These are phyloP conservation scores for Chaetomiaceae sp. DNA, from an alignment of 2,329 filamentous ascomycete genomes.

Conservation along the genomic window DNA sequence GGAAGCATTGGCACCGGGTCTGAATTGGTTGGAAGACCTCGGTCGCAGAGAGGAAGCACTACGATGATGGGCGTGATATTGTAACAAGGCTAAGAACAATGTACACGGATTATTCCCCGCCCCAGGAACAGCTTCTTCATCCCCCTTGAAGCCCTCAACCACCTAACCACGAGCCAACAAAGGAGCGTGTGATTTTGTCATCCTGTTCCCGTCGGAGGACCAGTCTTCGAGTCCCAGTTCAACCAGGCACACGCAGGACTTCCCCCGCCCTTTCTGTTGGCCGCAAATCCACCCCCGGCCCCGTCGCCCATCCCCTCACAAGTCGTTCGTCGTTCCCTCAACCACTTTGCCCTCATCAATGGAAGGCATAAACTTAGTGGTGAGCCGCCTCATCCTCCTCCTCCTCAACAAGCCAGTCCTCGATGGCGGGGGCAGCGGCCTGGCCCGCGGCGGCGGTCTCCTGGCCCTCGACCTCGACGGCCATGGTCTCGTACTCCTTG, in stretches of 20 bases:
- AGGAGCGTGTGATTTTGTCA: conserved; percentile 1
- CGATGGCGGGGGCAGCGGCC: conserved; percentile 49
- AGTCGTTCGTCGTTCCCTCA: background rate
- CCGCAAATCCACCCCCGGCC: background rate
- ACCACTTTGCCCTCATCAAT: background rate
- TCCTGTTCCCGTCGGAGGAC: too few relatives aligned
- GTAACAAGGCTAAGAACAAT: conserved; percentile 28
- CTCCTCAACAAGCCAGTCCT: conserved; percentile 82
- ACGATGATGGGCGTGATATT: conserved; percentile 15
- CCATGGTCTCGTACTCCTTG: conserved; percentile 89
- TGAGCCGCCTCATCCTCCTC: conserved; percentile 47
- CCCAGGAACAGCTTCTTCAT: conserved; percentile 9
- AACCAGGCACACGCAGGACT: too few relatives aligned
- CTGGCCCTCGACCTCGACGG: conserved; percentile 90
- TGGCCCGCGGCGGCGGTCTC: conserved; percentile 55
- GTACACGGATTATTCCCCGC: conserved; percentile 35
- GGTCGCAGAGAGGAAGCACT: too few relatives aligned
- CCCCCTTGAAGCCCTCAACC: background rate
- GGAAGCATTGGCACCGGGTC: too few relatives aligned
- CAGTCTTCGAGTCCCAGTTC: too few relatives aligned
- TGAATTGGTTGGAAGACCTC: too few relatives aligned
- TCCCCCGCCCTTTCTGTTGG: background rate
- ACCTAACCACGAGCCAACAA: background rate
- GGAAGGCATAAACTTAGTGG: conserved; percentile 39
- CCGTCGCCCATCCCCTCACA: background rate